These are phyloP conservation scores for Pythium periplocum DNA, from an alignment of 352 stramenopile species.

Conservation along the genomic window DNA sequence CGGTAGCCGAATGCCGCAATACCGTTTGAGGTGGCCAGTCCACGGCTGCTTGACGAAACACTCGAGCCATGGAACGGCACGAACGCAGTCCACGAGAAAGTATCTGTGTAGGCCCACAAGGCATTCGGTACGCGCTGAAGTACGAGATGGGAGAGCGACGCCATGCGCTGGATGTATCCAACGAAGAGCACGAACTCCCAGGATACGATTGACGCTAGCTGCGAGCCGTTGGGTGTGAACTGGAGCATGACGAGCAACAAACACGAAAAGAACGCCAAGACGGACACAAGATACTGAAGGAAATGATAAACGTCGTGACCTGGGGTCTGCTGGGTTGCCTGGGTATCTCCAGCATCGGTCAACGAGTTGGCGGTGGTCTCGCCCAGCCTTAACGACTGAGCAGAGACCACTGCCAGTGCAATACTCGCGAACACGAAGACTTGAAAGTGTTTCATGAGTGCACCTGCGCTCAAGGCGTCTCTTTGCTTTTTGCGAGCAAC, in stretches of 20 bases:
- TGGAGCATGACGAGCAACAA: neutral
- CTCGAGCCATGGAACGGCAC: conserved; percentile 9
- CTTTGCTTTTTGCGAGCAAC: no score
- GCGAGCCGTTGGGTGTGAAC: neutral
- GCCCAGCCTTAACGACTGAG: no score
- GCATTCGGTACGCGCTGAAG: conserved; percentile 8
- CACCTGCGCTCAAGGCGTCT: no score
- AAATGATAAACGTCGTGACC: neutral
- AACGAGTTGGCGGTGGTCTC: no score
- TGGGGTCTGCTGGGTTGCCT: no score
- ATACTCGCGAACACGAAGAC: no score
- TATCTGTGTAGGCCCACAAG: conserved; percentile 17
- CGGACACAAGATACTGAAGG: conserved; percentile 3
- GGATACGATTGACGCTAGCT: conserved; percentile 1
- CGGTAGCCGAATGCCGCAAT: conserved; percentile 13
- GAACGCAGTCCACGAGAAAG: conserved; percentile 24
- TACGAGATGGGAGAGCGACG: conserved; percentile 7
- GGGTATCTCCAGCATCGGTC: no score
- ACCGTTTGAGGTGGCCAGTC: conserved; percentile 6
- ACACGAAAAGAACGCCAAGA: conserved; percentile 1
- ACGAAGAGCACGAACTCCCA: conserved; percentile 26
- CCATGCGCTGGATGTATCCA: conserved; percentile 20
- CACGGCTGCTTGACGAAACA: neutral
- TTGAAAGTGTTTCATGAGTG: no score
- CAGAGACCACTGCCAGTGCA: no score